phyloP scores from a whole-genome alignment of 352 stramenopile species.

The Phytopythium boreale region DNA sequence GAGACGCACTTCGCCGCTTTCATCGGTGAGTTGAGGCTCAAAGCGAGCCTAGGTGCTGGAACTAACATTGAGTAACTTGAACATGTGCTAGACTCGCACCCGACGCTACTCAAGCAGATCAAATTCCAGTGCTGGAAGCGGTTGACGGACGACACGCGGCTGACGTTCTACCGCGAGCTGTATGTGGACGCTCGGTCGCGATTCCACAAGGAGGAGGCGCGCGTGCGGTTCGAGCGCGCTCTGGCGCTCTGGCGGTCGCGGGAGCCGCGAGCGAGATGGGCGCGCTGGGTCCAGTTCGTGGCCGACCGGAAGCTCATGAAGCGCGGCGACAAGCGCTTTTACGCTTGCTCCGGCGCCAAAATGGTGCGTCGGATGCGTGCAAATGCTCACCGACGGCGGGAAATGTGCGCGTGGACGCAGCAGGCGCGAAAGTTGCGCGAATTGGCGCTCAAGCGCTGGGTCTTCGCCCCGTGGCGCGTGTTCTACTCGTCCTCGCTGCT shows the following conservation, averaged over 20 bases:
- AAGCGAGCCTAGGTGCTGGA: constrained; percentile 1
- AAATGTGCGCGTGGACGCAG: constrained; percentile 22
- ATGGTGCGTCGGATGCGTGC: constrained; percentile 18
- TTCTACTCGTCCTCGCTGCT: constrained; percentile 40
- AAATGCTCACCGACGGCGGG: constrained; percentile 16
- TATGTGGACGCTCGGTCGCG: constrained; percentile 36
- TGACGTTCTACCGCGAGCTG: constrained; percentile 47
- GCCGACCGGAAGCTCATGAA: constrained; percentile 22
- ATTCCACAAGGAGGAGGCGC: constrained; percentile 36
- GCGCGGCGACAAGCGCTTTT: constrained; percentile 31
- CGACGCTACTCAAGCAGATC: constrained; percentile 25
- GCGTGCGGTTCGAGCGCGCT: constrained; percentile 23
- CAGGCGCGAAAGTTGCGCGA: constrained; percentile 19
- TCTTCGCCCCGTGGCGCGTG: constrained; percentile 33
- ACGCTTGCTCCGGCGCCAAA: constrained; percentile 13
- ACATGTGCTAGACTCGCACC: constrained; percentile 9
- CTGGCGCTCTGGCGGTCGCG: constrained; percentile 43
- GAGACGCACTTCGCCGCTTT: constrained; percentile 13
- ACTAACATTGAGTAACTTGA: neutral
- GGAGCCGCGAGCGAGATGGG: constrained; percentile 39
- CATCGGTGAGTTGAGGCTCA: neutral
- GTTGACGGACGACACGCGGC: constrained; percentile 54
- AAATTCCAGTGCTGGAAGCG: constrained; percentile 45
- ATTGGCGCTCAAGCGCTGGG: constrained; percentile 26
- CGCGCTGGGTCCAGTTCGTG: constrained; percentile 49